A percentile compares a stretch with the other conserved stretches of the same genome.
Conservation (phyloP, 768 basidiomycete genomes). For the Thelephora ganbajun region DNA sequence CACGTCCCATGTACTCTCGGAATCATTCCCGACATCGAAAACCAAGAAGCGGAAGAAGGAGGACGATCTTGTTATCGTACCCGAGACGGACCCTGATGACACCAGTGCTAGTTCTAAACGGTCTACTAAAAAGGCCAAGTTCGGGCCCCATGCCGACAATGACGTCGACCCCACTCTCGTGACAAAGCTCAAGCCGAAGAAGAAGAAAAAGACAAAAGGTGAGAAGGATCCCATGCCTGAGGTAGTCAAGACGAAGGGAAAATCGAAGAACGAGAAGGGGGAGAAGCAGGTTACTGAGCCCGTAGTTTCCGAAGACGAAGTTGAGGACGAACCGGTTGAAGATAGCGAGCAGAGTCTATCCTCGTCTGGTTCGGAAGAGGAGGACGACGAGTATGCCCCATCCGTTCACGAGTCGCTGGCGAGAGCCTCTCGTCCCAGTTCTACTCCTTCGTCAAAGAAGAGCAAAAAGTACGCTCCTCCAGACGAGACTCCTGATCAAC, state of each 20-base stretch:
- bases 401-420: slow-evolving; percentile 55
- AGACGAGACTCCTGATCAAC: slow-evolving; percentile 59
- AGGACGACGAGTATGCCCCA: slow-evolving; percentile 17
- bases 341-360: slow-evolving; percentile 8
- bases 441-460: not conserved
- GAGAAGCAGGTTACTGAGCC: slow-evolving; percentile 7
- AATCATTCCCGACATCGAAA: too few relatives aligned
- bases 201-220: slow-evolving; percentile 12
- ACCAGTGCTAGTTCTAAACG: too few relatives aligned
- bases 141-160: not conserved
- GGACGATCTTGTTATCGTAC: not conserved
- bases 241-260: slow-evolving; percentile 2
- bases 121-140: not conserved
- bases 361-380: slow-evolving; percentile 20
- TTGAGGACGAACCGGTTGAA: slow-evolving; percentile 8
- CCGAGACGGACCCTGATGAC: not conserved
- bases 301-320: not conserved
- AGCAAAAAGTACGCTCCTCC: slow-evolving; percentile 39
- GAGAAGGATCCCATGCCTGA: slow-evolving; percentile 8
- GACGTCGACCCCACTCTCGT: not conserved
- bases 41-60: too few relatives aligned
- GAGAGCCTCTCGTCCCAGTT: slow-evolving; percentile 15
- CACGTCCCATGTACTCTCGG: too few relatives aligned
- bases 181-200: slow-evolving; percentile 10
- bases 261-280: slow-evolving; percentile 23